These are phyloP conservation scores for Triticum aestivum DNA, from an alignment of 176 grass and related monocot species.

Conservation along the genomic window IWGSC_CS_RefSeq_v2.1 NC_057797.1:309275134-309275633, in stretches of 20 bases:
- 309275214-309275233: neutral
- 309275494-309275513: conserved; percentile 94
- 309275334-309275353: conserved; percentile 97
- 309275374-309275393: neutral
- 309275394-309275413: neutral
- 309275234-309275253: conserved; percentile 2
- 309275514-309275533: conserved; percentile 62
- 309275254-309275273: conserved; percentile 84
- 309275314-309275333: conserved; percentile 97
- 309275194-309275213: neutral
- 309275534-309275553: neutral
- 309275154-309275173: conserved; percentile 6
- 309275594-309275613: neutral
- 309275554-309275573: neutral
- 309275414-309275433: neutral
- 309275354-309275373: conserved; percentile 40
- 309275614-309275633: neutral
- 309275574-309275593: neutral
- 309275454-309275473: conserved; percentile 92
- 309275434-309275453: conserved; percentile 68
- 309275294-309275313: conserved; percentile 98
- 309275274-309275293: conserved; percentile 93
- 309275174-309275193: conserved; percentile 9
- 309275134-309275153: conserved; percentile 94
- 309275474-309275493: conserved; percentile 98